A percentile compares a stretch with the other conserved stretches of the same genome.
Conservation (phyloP, 148 eudicot species). For the Rhododendron ferrugineum region DNA sequence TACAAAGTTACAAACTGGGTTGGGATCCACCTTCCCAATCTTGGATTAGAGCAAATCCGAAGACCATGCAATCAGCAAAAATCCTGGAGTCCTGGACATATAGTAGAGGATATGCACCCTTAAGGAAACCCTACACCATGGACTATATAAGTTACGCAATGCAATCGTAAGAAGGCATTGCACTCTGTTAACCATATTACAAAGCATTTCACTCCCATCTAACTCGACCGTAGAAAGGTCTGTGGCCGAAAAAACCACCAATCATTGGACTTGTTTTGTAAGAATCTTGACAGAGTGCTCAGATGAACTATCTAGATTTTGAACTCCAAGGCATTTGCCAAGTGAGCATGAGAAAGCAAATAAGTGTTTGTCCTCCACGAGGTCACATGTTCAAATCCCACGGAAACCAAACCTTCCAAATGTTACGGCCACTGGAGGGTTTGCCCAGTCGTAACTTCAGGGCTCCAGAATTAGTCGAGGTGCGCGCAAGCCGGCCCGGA, state of each 20-base stretch:
- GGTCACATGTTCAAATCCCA: no score
- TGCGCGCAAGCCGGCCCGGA: no score
- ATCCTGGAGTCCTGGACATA: not conserved
- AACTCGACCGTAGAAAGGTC: not conserved
- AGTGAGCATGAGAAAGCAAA: no score
- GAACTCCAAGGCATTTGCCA: no score
- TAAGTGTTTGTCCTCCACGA: no score
- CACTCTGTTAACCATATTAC: no score
- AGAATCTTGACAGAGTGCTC: not conserved
- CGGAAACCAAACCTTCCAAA: no score
- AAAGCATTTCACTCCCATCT: not conserved
- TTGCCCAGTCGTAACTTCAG: no score
- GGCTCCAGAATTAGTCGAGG: no score
- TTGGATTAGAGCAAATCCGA: not conserved
- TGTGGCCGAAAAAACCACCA: not conserved
- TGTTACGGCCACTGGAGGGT: no score
- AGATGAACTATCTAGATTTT: not conserved
- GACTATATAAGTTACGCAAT: not conserved
- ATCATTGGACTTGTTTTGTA: not conserved
- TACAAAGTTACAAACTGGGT: not conserved
- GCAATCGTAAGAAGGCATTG: not conserved
- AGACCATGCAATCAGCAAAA: not conserved
- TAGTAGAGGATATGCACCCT: not conserved
- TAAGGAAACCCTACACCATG: not conserved
- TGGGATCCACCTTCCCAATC: not conserved